A percentile compares a stretch with the other conserved stretches of the same genome.
Evolutionary conservation across 306 rosid genomes (phyloP).

Genomic region (Alnus rubra): DNA sequence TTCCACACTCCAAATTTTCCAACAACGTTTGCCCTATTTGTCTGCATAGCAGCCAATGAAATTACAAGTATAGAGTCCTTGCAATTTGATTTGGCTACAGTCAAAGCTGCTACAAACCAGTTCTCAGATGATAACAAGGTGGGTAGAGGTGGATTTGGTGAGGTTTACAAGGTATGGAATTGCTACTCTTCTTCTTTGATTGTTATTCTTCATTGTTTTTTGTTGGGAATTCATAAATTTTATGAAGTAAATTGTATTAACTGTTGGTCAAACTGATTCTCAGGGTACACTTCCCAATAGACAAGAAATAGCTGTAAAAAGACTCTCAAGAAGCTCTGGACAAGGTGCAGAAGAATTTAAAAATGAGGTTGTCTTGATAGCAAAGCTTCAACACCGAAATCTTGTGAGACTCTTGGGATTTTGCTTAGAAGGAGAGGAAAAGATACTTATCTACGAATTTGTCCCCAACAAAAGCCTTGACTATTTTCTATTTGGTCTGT

Average conservation of each 20-base stretch:
- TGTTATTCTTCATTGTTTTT: too few relatives aligned
- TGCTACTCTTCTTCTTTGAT: too few relatives aligned
- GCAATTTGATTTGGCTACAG: slow-evolving; percentile 12
- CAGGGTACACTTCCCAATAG: slow-evolving; percentile 29
- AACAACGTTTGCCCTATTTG: too few relatives aligned
- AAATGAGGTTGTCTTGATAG: slow-evolving; percentile 32
- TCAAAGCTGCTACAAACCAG: slow-evolving; percentile 26
- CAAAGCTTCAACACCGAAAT: slow-evolving; percentile 41
- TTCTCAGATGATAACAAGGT: slow-evolving; percentile 22
- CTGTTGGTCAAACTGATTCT: background rate
- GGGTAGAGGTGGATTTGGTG: slow-evolving; percentile 40
- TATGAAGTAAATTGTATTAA: too few relatives aligned
- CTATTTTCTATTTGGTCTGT: slow-evolving; percentile 10
- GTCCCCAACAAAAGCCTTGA: slow-evolving; percentile 31
- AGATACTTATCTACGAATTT: slow-evolving; percentile 38
- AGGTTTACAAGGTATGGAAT: slow-evolving; percentile 25
- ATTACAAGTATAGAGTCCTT: slow-evolving; percentile 3
- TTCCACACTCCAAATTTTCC: too few relatives aligned
- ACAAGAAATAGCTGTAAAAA: slow-evolving; percentile 32
- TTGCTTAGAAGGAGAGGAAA: slow-evolving; percentile 34
- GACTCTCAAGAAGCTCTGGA: slow-evolving; percentile 26
- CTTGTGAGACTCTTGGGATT: slow-evolving; percentile 37
- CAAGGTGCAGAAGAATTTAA: slow-evolving; percentile 35
- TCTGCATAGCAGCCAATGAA: background rate
- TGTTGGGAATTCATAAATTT: too few relatives aligned